These are phyloP conservation scores for Alternaria alternata DNA, from an alignment of 2,329 filamentous ascomycete genomes.

Conservation along the genomic window DNA sequence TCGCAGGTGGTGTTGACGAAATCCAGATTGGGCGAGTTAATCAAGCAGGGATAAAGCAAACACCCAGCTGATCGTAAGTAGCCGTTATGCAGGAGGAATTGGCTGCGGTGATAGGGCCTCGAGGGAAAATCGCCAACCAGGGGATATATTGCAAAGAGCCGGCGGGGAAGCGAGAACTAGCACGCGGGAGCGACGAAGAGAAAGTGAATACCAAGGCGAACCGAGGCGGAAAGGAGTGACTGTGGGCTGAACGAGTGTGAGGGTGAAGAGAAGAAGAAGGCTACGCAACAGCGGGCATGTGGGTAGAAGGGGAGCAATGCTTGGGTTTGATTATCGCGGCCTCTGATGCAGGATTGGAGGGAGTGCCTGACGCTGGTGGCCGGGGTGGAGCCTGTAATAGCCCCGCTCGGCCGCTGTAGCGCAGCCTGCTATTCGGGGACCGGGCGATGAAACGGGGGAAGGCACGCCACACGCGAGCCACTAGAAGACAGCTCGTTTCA, in stretches of 20 bases:
- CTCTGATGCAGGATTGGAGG: slow-evolving; percentile 28
- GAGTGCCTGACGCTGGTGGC: slow-evolving; percentile 15
- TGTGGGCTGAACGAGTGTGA: slow-evolving; percentile 19
- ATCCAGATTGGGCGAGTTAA: slow-evolving; percentile 40
- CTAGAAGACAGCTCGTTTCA: slow-evolving; percentile 31
- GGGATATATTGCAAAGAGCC: slow-evolving; percentile 41
- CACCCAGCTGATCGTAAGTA: slow-evolving; percentile 37
- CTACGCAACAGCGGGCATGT: slow-evolving; percentile 24
- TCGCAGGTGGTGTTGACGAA: slow-evolving; percentile 30
- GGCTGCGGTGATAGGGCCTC: slow-evolving; percentile 31
- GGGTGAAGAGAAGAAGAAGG: slow-evolving; percentile 7
- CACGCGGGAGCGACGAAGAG: slow-evolving; percentile 29
- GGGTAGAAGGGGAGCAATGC: slow-evolving; percentile 30
- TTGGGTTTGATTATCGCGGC: slow-evolving; percentile 36
- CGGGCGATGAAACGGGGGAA: slow-evolving; percentile 29
- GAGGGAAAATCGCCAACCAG: slow-evolving; percentile 35
- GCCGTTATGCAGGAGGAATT: slow-evolving; percentile 37
- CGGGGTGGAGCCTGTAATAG: slow-evolving; percentile 12
- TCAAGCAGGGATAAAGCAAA: slow-evolving; percentile 44
- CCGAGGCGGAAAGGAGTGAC: slow-evolving; percentile 25
- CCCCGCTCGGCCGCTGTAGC: slow-evolving; percentile 20
- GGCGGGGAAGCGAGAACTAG: slow-evolving; percentile 33
- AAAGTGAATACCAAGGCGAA: slow-evolving; percentile 34
- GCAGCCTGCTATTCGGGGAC: slow-evolving; percentile 21
- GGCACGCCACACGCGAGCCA: slow-evolving; percentile 26